phyloP scores from a whole-genome alignment of 2,329 filamentous ascomycete genomes.

The Trichoderma sp. region DNA sequence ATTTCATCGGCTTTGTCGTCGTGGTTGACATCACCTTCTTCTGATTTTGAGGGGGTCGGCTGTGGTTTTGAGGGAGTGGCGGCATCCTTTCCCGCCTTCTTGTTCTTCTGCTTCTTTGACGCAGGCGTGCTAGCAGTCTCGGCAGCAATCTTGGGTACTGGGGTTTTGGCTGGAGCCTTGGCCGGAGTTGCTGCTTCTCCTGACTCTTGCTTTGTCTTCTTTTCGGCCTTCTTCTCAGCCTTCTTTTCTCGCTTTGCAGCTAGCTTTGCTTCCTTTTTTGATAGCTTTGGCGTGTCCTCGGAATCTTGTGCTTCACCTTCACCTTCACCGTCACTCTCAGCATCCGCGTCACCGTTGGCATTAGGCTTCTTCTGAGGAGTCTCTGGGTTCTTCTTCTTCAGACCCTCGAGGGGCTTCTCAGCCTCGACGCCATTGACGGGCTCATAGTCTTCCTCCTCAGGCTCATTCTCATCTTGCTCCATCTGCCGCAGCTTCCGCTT shows the following conservation, averaged over 20 bases:
- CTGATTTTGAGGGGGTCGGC: constrained; percentile 22
- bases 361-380: constrained; percentile 59
- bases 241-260: constrained; percentile 49
- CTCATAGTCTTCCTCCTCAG: constrained; percentile 45
- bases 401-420: constrained; percentile 65
- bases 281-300: constrained; percentile 48
- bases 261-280: constrained; percentile 58
- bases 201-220: constrained; percentile 29
- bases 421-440: constrained; percentile 56
- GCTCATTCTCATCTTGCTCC: constrained; percentile 48
- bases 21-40: constrained; percentile 7
- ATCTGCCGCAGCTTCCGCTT: constrained; percentile 78
- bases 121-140: constrained; percentile 27
- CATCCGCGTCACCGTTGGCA: constrained; percentile 13
- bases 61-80: constrained; percentile 26
- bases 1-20: neutral
- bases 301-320: constrained; percentile 30
- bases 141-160: constrained; percentile 16
- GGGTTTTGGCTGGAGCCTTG: constrained; percentile 13
- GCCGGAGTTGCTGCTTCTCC: constrained; percentile 15
- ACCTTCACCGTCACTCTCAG: constrained; percentile 23
- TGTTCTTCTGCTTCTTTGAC: constrained; percentile 33
- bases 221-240: constrained; percentile 34
- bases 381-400: constrained; percentile 50
- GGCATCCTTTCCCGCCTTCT: constrained; percentile 26